Percentiles rank a stretch among this genome's conserved stretches.
These are phyloP conservation scores for Capsicum chinense DNA, from an alignment of 257 asterid genomes.

Conservation along the genomic window DNA sequence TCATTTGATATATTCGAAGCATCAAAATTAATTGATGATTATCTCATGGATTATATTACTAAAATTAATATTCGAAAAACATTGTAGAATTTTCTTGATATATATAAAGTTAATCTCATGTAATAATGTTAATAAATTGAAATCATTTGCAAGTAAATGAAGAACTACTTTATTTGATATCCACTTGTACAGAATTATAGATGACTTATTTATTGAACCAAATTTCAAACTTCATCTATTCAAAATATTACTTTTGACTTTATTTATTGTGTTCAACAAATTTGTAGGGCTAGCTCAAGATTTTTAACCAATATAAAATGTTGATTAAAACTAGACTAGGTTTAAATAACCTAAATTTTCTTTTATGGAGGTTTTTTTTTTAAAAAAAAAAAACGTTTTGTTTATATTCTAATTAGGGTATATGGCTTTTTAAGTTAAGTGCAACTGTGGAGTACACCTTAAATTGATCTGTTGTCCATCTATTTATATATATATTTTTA, in stretches of 20 bases:
- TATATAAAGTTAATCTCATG: neutral
- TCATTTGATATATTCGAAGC: neutral
- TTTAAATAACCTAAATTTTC: too few species aligned
- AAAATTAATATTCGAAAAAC: too few species aligned
- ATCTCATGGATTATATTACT: neutral
- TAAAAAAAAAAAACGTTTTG: neutral
- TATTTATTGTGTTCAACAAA: neutral
- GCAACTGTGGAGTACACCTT: too few species aligned
- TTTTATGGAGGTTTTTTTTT: too few species aligned
- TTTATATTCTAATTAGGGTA: neutral
- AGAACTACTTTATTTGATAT: neutral
- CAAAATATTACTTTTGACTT: neutral
- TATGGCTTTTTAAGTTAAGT: too few species aligned
- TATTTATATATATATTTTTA: too few species aligned
- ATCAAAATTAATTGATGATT: neutral
- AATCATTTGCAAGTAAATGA: constrained; percentile 9
- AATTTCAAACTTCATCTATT: neutral
- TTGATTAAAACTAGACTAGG: neutral
- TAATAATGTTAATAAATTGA: neutral
- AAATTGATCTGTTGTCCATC: neutral
- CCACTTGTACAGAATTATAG: neutral
- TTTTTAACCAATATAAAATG: neutral
- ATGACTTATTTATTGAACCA: neutral
- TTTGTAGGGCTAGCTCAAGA: constrained; percentile 20
- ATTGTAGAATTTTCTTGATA: neutral